Evolutionary conservation across 208 protist genomes (phyloP), one percentile per base, ranked within the genome.

Genomic region (Balamuthia mandrillaris): DNA sequence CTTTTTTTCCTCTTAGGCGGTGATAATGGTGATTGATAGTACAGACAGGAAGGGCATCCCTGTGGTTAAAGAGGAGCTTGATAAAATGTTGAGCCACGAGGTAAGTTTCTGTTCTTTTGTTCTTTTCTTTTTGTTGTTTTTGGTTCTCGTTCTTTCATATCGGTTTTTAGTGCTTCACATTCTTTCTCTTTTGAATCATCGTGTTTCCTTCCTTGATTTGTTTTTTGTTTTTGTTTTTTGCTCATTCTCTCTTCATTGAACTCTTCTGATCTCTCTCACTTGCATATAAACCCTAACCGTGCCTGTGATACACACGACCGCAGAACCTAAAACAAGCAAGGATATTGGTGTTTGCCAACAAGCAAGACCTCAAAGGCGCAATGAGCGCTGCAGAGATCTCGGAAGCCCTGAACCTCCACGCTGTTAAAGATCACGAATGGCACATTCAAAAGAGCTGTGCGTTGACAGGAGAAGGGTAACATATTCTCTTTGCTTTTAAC

Each of bases 1-100:
- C n/a, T n/a, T n/a, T n/a, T n/a, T n/a, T n/a, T n/a, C n/a, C n/a
- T n/a, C n/a, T n/a, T n/a, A 92, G 63, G 90, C 88, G 37, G 85
- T 92, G n/a, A 91, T 92, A 27, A 66, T 92, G 35, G 90, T 92
- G 16, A 84, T 92, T 5, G 90, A 92, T 42, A 91, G 87, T 75
- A 90, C 88, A 14, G 90, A 92, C 56, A 81, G 87, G 31, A 58
- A 60, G 14, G 41, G 79, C 65, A 60, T 92, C 3, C 12, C 21
- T 45, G 12, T 90, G 6, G 90, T 89, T 12, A 92, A 92, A 84
- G 88, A 91, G 47, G 90, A 92, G 33, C 39, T 92, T 27, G 74
- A 84, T 14, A 92, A 91, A 51, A 88, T 92, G 68, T 60, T 92
- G 0, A 16, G 56, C 31, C 89, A 92, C 72, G 90, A 92, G 6